Conservation (phyloP, 495 filamentous ascomycete genomes). For the Echria macrotheca region DNA sequence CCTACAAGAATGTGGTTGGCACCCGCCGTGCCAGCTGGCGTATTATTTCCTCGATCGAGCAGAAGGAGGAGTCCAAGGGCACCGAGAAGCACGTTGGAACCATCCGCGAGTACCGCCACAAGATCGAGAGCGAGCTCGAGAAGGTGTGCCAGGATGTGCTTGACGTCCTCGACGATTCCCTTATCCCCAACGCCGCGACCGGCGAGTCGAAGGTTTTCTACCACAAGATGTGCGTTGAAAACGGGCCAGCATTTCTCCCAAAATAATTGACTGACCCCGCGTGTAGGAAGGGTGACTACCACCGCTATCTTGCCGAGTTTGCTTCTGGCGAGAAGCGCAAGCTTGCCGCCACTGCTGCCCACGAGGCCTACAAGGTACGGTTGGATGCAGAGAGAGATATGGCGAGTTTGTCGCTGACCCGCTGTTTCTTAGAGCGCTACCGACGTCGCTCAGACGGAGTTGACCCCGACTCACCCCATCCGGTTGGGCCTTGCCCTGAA, state of each 20-base stretch:
- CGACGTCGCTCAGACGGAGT: slow-evolving; percentile 95
- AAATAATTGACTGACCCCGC: not conserved
- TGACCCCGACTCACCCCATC: slow-evolving; percentile 97
- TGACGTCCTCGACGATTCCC: slow-evolving; percentile 86
- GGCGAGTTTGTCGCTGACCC: not conserved
- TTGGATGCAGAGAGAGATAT: too few relatives aligned
- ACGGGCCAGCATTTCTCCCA: slow-evolving; percentile 8
- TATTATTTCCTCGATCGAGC: slow-evolving; percentile 99
- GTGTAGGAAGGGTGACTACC: slow-evolving; percentile 97
- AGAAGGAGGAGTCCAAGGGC: slow-evolving; percentile 99
- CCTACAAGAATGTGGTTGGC: slow-evolving; percentile 99
- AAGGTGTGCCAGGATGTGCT: slow-evolving; percentile 98
- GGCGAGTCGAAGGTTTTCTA: slow-evolving; percentile 99
- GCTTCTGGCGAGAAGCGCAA: slow-evolving; percentile 99
- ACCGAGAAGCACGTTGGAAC: slow-evolving; percentile 93
- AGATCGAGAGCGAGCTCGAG: slow-evolving; percentile 98
- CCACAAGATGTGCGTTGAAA: slow-evolving; percentile 85
- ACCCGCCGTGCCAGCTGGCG: slow-evolving; percentile 98
- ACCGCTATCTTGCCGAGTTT: slow-evolving; percentile 99
- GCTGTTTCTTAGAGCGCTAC: slow-evolving; percentile 73
- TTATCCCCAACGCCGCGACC: slow-evolving; percentile 96
- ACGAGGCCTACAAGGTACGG: slow-evolving; percentile 96
- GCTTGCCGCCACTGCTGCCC: slow-evolving; percentile 88
- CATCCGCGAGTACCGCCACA: slow-evolving; percentile 97
- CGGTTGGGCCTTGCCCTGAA: slow-evolving; percentile 96